These are phyloP conservation scores for Grosmannia clavigera DNA, from an alignment of 2,329 filamentous ascomycete genomes.

Conservation along the genomic window DNA sequence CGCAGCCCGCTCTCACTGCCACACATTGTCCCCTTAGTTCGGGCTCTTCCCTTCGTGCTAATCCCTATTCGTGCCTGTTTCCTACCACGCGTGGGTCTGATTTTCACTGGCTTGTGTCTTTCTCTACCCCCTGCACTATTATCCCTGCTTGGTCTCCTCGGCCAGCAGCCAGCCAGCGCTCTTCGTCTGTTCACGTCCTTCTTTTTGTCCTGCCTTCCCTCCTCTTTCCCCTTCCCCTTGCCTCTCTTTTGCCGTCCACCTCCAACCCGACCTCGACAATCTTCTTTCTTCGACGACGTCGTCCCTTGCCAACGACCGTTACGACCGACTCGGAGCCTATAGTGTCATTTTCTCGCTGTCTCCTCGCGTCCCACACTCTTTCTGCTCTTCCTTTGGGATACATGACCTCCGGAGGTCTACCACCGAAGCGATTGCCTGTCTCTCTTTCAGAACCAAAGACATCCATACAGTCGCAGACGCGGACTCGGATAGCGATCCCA, in stretches of 20 bases:
- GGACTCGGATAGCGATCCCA: constrained; percentile 5
- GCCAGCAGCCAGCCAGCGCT: not conserved
- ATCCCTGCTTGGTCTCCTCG: not conserved
- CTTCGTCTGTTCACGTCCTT: not conserved
- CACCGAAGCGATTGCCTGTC: constrained; percentile 7
- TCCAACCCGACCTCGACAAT: constrained; percentile 17
- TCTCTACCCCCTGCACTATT: not conserved
- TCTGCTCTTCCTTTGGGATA: constrained; percentile 6
- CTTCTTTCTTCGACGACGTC: constrained; percentile 13
- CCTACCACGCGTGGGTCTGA: not conserved
- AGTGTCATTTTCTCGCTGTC: constrained; percentile 9
- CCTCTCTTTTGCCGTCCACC: constrained; percentile 10
- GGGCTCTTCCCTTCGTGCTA: not conserved
- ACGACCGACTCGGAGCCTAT: constrained; percentile 16
- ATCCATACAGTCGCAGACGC: constrained; percentile 5
- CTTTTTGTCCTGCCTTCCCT: not conserved
- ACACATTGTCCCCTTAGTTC: not conserved
- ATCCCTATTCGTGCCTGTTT: not conserved
- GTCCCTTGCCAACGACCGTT: constrained; percentile 14
- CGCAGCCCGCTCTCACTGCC: not conserved
- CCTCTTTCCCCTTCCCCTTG: constrained; percentile 3
- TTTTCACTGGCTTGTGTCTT: not conserved
- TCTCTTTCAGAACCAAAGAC: constrained; percentile 6
- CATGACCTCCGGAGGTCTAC: constrained; percentile 17
- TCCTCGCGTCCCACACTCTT: constrained; percentile 2